phyloP scores from a whole-genome alignment of 1,284 basidiomycete species.

The Pseudozyma sp. region DNA sequence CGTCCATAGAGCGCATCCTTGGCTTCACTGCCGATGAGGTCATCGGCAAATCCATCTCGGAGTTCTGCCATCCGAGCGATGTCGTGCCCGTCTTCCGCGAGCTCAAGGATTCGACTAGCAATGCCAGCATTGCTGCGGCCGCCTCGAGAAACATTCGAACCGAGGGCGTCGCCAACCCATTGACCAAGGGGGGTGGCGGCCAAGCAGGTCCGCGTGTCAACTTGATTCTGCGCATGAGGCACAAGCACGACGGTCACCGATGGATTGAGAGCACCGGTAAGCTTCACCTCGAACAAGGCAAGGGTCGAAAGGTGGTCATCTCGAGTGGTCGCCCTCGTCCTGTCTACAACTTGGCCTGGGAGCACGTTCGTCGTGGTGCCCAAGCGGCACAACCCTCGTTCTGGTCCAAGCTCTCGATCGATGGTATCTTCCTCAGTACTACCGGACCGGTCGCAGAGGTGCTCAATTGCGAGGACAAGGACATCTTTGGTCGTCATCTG shows the following conservation, averaged over 20 bases:
- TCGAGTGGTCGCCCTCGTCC: conserved; percentile 58
- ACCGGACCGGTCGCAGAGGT: conserved; percentile 50
- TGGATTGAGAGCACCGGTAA: conserved; percentile 65
- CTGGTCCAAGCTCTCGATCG: conserved; percentile 61
- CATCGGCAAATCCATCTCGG: conserved; percentile 81
- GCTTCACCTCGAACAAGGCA: conserved; percentile 65
- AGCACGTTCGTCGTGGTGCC: conserved; percentile 51
- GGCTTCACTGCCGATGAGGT: conserved; percentile 76
- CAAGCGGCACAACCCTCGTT: conserved; percentile 48
- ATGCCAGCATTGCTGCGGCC: conserved; percentile 65
- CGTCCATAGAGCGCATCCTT: conserved; percentile 60
- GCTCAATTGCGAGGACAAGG: conserved; percentile 45
- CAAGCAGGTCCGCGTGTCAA: conserved; percentile 63
- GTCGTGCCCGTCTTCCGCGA: conserved; percentile 90
- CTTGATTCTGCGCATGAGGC: conserved; percentile 61
- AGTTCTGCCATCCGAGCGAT: conserved; percentile 86
- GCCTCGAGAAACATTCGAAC: conserved; percentile 54
- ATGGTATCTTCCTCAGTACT: conserved; percentile 57
- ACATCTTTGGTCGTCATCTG: conserved; percentile 54
- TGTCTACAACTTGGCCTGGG: conserved; percentile 61
- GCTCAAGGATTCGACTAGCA: conserved; percentile 80
- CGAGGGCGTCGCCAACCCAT: conserved; percentile 56
- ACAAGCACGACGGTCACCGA: conserved; percentile 55
- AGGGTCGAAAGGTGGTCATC: conserved; percentile 65
- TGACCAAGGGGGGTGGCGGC: conserved; percentile 64